Percentiles rank a stretch among this genome's conserved stretches.
Conservation (phyloP, 306 rosid genomes). For the Ormosia semicastrata region DNA sequence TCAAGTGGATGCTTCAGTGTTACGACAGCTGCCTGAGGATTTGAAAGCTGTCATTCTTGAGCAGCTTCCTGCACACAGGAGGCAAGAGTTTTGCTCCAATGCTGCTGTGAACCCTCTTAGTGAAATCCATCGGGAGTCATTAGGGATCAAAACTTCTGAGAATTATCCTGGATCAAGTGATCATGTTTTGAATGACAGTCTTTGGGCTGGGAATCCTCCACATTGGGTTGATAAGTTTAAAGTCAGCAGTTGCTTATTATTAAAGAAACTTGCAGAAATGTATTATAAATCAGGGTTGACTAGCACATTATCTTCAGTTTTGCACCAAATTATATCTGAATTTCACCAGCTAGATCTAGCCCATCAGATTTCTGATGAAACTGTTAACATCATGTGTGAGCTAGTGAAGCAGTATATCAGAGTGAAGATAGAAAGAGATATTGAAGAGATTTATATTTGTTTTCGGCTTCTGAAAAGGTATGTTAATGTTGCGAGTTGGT, state of each 20-base stretch:
- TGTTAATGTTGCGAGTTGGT: slow-evolving; percentile 19
- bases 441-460: slow-evolving; percentile 90
- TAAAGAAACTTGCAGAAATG: slow-evolving; percentile 58
- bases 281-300: slow-evolving; percentile 50
- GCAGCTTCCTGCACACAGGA: slow-evolving; percentile 79
- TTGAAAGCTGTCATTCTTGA: slow-evolving; percentile 63
- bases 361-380: slow-evolving; percentile 48
- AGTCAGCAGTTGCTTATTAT: slow-evolving; percentile 53
- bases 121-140: slow-evolving; percentile 33
- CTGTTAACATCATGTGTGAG: slow-evolving; percentile 54
- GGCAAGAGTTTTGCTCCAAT: slow-evolving; percentile 43
- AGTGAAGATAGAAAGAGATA: slow-evolving; percentile 63
- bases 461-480: slow-evolving; percentile 84
- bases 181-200: slow-evolving; percentile 35
- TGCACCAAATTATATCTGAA: slow-evolving; percentile 45
- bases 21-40: slow-evolving; percentile 73
- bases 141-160: slow-evolving; percentile 24
- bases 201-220: slow-evolving; percentile 88
- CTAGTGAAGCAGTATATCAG: slow-evolving; percentile 77
- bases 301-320: slow-evolving; percentile 54
- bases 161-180: slow-evolving; percentile 35
- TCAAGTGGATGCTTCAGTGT: slow-evolving; percentile 80
- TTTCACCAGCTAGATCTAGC: slow-evolving; percentile 43
- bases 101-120: slow-evolving; percentile 23
- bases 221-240: slow-evolving; percentile 77